Evolutionary conservation across 140 eudicot genomes (phyloP).

Genomic region (Senecio squalidus): DNA sequence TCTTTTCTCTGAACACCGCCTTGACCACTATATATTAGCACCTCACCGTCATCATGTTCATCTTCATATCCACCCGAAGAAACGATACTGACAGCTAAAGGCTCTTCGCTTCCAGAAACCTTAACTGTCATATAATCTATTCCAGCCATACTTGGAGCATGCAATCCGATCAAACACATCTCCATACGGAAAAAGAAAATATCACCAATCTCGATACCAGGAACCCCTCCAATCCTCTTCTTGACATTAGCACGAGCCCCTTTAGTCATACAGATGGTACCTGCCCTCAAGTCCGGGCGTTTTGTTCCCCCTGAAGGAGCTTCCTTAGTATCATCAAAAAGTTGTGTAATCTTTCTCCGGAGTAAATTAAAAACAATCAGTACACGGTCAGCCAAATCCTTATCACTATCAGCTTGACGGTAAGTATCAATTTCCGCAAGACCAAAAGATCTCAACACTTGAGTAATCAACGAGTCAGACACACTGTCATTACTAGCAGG

Average conservation of each 20-base stretch:
- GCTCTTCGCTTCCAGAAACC: constrained; percentile 33
- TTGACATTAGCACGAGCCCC: constrained; percentile 37
- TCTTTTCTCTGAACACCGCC: constrained; percentile 52
- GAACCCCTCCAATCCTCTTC: constrained; percentile 39
- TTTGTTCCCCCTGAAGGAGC: constrained; percentile 8
- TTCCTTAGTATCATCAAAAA: constrained; percentile 31
- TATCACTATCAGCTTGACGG: constrained; percentile 39
- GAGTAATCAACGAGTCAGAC: neutral
- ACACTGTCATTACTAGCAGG: constrained; percentile 12
- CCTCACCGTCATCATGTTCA: constrained; percentile 46
- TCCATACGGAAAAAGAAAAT: constrained; percentile 61
- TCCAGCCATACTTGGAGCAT: constrained; percentile 62
- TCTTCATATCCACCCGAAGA: constrained; percentile 72
- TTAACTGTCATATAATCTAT: constrained; percentile 45
- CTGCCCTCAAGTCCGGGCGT: constrained; percentile 38
- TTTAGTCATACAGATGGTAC: constrained; percentile 37
- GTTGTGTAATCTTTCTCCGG: constrained; percentile 39
- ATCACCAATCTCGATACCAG: constrained; percentile 63
- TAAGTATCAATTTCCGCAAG: constrained; percentile 13
- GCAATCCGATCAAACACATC: constrained; percentile 50
- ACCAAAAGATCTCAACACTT: constrained; percentile 15
- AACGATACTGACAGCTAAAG: constrained; percentile 59
- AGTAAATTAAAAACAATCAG: constrained; percentile 25
- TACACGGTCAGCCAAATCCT: constrained; percentile 29
- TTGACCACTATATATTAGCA: constrained; percentile 63